Evolutionary conservation across 2,329 filamentous ascomycete genomes (phyloP).

Genomic region (Fusarium illudens): DNA sequence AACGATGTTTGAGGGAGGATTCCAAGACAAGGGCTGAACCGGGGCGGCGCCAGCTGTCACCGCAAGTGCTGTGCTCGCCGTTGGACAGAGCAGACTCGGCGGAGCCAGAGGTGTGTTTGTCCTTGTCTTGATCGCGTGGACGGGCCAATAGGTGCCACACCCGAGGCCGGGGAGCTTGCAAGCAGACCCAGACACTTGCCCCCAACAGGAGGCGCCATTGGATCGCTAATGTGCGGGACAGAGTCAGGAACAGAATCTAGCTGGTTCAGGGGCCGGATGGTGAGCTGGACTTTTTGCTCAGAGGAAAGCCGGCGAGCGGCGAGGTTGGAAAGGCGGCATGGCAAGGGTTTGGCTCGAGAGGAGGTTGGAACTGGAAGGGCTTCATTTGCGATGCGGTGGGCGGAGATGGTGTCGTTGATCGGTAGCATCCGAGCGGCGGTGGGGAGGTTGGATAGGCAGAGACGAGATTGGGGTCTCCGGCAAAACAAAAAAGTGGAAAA

Average conservation of each 20-base stretch:
- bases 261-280: conserved; percentile 18
- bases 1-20: conserved; percentile 25
- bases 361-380: conserved; percentile 13
- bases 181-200: conserved; percentile 31
- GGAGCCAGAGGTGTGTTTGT: conserved; percentile 23
- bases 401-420: conserved; percentile 32
- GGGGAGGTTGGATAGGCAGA: not conserved
- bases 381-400: not conserved
- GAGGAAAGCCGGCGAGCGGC: not conserved
- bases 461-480: conserved; percentile 8
- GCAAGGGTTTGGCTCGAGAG: conserved; percentile 4
- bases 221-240: conserved; percentile 28
- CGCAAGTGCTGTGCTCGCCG: conserved; percentile 39
- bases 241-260: conserved; percentile 34
- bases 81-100: conserved; percentile 27
- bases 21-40: conserved; percentile 30
- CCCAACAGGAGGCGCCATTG: conserved; percentile 33
- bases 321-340: conserved; percentile 22
- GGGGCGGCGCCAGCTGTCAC: conserved; percentile 40
- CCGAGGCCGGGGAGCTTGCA: conserved; percentile 35
- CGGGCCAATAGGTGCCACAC: conserved; percentile 40
- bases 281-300: not conserved
- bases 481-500: conserved; percentile 21
- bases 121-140: conserved; percentile 12
- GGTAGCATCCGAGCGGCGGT: conserved; percentile 35